These are phyloP conservation scores for Coniochaeta pulveracea DNA, from an alignment of 2,329 filamentous ascomycete genomes.

Conservation along the genomic window DNA sequence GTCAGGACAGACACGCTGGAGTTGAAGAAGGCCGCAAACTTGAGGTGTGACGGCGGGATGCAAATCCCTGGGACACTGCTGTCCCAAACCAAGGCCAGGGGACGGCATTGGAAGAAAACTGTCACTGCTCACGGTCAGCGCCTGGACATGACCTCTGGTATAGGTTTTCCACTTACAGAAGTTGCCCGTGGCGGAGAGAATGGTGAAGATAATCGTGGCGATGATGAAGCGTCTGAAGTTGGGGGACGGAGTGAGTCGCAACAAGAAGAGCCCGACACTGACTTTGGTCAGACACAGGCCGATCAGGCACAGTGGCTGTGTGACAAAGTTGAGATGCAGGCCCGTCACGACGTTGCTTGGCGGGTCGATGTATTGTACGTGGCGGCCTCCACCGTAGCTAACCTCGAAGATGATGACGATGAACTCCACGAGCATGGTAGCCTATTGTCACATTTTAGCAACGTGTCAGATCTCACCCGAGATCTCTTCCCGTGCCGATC, in stretches of 20 bases:
- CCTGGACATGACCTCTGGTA: too few relatives aligned
- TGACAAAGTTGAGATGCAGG: slow-evolving; percentile 19
- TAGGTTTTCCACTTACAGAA: slow-evolving; percentile 9
- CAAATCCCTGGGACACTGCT: slow-evolving; percentile 11
- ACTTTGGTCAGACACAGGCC: slow-evolving; percentile 16
- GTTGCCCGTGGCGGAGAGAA: slow-evolving; percentile 13
- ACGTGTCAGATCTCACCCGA: too few relatives aligned
- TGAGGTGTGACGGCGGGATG: slow-evolving; percentile 13
- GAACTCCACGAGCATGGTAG: slow-evolving; percentile 13
- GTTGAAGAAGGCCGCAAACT: slow-evolving; percentile 16
- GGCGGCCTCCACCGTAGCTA: slow-evolving; percentile 14
- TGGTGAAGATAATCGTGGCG: slow-evolving; percentile 14
- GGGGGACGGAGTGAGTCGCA: slow-evolving; percentile 14
- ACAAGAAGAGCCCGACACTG: slow-evolving; percentile 18
- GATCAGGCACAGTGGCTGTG: slow-evolving; percentile 17
- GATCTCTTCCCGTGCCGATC: not conserved
- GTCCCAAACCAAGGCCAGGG: slow-evolving; percentile 14
- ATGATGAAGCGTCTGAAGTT: slow-evolving; percentile 12
- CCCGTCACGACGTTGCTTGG: slow-evolving; percentile 12
- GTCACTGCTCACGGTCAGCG: slow-evolving; percentile 10
- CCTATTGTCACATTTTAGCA: too few relatives aligned
- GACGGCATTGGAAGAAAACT: slow-evolving; percentile 15
- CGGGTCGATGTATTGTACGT: slow-evolving; percentile 16
- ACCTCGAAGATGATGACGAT: slow-evolving; percentile 18
- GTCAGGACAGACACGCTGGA: slow-evolving; percentile 16